A percentile compares a stretch with the other conserved stretches of the same genome.
Evolutionary conservation across 1,139 yeast genomes (phyloP).

Genomic region (Blastobotrys elegans): DNA sequence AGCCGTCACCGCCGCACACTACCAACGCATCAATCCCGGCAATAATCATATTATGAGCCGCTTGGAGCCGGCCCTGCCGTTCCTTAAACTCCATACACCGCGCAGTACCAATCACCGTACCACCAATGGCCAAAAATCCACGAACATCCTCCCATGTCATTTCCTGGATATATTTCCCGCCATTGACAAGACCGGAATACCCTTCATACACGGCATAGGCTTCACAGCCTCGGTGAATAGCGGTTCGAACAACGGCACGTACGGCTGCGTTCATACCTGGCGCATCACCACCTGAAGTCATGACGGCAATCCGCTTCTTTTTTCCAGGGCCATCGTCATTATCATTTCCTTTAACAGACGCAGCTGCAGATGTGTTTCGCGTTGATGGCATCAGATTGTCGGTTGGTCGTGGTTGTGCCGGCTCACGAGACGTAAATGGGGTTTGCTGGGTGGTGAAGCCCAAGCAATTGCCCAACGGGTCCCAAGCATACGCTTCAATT

Average conservation of each 20-base stretch:
- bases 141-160: conserved; percentile 92
- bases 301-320: conserved; percentile 72
- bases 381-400: neutral
- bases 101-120: conserved; percentile 95
- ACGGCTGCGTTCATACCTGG: conserved; percentile 98
- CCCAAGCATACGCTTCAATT: conserved; percentile 46
- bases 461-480: conserved; percentile 56
- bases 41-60: conserved; percentile 76
- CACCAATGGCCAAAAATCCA: conserved; percentile 87
- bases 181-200: conserved; percentile 78
- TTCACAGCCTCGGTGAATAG: conserved; percentile 83
- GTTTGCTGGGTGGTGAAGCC: conserved; percentile 47
- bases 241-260: conserved; percentile 88
- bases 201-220: conserved; percentile 96
- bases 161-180: conserved; percentile 74
- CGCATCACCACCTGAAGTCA: conserved; percentile 98
- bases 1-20: conserved; percentile 99
- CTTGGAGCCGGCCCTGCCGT: conserved; percentile 73
- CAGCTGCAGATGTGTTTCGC: neutral
- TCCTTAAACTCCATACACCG: conserved; percentile 82
- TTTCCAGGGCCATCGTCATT: conserved; percentile 8
- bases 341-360: conserved; percentile 5
- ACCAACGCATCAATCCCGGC: conserved; percentile 93
- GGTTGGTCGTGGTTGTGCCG: neutral
- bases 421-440: conserved; percentile 30